phyloP scores from a whole-genome alignment of 2,329 filamentous ascomycete species.

The Blumeria graminis region DNA sequence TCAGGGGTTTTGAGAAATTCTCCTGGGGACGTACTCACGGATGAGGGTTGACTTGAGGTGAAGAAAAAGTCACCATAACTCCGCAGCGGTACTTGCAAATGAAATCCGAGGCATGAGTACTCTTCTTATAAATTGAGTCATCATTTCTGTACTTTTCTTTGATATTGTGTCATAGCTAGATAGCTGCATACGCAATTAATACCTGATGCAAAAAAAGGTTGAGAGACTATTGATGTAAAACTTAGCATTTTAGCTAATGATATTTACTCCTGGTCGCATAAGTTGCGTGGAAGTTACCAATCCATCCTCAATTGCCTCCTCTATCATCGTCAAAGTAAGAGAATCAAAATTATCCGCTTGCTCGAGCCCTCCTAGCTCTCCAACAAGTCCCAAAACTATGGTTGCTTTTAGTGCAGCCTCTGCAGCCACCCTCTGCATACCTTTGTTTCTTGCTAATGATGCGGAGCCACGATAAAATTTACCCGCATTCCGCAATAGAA shows the following conservation, averaged over 20 bases:
- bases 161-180: too few species aligned
- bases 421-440: not conserved
- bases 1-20: too few species aligned
- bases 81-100: too few species aligned
- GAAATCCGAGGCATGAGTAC: too few species aligned
- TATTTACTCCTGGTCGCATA: conserved; percentile 3
- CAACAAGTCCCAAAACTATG: not conserved
- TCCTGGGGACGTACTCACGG: too few species aligned
- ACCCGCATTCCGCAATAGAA: conserved; percentile 1
- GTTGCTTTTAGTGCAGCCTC: conserved; percentile 1
- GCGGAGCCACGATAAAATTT: conserved; percentile 2
- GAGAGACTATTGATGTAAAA: too few species aligned
- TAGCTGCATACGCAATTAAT: too few species aligned
- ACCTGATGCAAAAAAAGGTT: too few species aligned
- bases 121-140: too few species aligned
- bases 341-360: not conserved
- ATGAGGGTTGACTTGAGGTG: too few species aligned
- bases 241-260: not conserved
- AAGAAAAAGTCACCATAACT: too few species aligned
- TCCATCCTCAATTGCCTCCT: conserved; percentile 8
- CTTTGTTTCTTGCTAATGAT: not conserved
- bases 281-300: conserved; percentile 5
- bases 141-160: too few species aligned
- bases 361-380: not conserved
- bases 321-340: conserved; percentile 2